phyloP scores from a whole-genome alignment of 23 red algal genomes.

The Gracilaria vermiculophylla region DNA sequence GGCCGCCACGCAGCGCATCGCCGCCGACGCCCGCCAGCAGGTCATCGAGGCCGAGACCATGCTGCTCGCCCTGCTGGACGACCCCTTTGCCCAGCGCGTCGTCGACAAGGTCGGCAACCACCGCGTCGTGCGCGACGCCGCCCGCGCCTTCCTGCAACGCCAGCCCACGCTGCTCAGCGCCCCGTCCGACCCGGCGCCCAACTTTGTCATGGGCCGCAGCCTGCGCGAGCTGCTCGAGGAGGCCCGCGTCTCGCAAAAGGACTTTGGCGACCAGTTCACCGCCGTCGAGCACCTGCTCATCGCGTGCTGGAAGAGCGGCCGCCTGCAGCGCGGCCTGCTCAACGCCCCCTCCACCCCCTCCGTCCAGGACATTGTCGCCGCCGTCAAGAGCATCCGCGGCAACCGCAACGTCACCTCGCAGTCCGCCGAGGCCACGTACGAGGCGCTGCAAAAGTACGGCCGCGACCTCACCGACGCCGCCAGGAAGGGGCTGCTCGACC shows the following conservation, averaged over 20 bases:
- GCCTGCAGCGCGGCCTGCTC: constrained; percentile 74
- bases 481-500: constrained; percentile 81
- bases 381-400: constrained; percentile 75
- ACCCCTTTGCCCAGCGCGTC: constrained; percentile 74
- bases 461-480: constrained; percentile 91
- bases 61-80: constrained; percentile 76
- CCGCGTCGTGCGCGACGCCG: not conserved
- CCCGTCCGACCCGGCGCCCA: not conserved
- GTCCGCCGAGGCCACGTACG: constrained; percentile 87
- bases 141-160: constrained; percentile 27
- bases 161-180: constrained; percentile 69
- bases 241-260: constrained; percentile 58
- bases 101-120: constrained; percentile 59
- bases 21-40: constrained; percentile 74
- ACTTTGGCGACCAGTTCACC: constrained; percentile 87
- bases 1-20: constrained; percentile 57
- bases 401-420: constrained; percentile 89
- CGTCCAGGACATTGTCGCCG: constrained; percentile 72
- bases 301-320: constrained; percentile 71
- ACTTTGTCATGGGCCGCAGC: constrained; percentile 88
- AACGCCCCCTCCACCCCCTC: constrained; percentile 28
- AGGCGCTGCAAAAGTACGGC: constrained; percentile 96
- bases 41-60: constrained; percentile 93
- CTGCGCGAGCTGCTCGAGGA: constrained; percentile 84
- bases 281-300: constrained; percentile 91